A percentile compares a stretch with the other conserved stretches of the same genome.
Evolutionary conservation across 2,329 filamentous ascomycete genomes (phyloP).

Genomic region (Achaetomium macrosporum): DNA sequence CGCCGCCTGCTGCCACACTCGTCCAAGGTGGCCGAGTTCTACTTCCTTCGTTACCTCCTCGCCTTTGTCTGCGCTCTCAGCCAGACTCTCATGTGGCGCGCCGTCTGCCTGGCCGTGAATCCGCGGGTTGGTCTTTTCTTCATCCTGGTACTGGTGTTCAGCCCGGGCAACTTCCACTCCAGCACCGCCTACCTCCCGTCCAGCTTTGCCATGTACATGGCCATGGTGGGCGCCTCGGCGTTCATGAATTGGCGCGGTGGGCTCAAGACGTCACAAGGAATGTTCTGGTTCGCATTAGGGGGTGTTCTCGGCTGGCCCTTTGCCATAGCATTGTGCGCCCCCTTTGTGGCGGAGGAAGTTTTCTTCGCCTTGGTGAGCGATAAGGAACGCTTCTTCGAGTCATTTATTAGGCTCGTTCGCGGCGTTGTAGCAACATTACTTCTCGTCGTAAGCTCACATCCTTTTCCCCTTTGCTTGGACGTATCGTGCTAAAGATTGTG

Average conservation of each 20-base stretch:
- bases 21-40: slow-evolving; percentile 72
- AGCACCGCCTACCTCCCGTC: slow-evolving; percentile 83
- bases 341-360: slow-evolving; percentile 74
- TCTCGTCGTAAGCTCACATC: slow-evolving; percentile 56
- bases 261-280: slow-evolving; percentile 71
- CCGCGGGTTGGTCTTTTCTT: slow-evolving; percentile 81
- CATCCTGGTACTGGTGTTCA: slow-evolving; percentile 67
- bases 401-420: slow-evolving; percentile 56
- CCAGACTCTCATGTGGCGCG: slow-evolving; percentile 75
- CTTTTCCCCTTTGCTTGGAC: not conserved
- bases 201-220: slow-evolving; percentile 94
- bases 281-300: slow-evolving; percentile 85
- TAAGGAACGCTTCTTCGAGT: slow-evolving; percentile 53
- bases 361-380: slow-evolving; percentile 51
- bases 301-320: slow-evolving; percentile 93
- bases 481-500: slow-evolving; percentile 23
- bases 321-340: slow-evolving; percentile 71
- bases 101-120: slow-evolving; percentile 70
- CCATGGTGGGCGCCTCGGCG: slow-evolving; percentile 75
- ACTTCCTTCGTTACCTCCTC: slow-evolving; percentile 71
- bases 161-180: slow-evolving; percentile 90
- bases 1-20: slow-evolving; percentile 57
- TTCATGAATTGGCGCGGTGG: slow-evolving; percentile 88
- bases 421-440: slow-evolving; percentile 61
- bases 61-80: slow-evolving; percentile 72